Conservation (phyloP, 1,284 basidiomycete species). For the Sparassis latifolia region DNA sequence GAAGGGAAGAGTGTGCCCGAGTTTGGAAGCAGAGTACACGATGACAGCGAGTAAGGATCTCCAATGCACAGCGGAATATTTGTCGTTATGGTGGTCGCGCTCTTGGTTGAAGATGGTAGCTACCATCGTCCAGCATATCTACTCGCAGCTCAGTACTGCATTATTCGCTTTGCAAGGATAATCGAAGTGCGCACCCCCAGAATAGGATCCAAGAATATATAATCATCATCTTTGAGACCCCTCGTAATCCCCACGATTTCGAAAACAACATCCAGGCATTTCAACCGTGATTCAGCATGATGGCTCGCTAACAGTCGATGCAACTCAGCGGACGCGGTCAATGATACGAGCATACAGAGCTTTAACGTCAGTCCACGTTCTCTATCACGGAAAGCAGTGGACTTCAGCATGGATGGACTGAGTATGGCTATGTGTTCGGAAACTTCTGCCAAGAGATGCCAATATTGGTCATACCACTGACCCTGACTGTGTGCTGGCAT, state of each 20-base stretch:
- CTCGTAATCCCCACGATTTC: slow-evolving; percentile 14
- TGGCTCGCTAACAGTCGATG: slow-evolving; percentile 10
- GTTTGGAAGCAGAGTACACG: slow-evolving; percentile 10
- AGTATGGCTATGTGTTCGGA: slow-evolving; percentile 15
- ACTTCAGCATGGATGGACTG: slow-evolving; percentile 17
- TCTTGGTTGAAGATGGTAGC: slow-evolving; percentile 13
- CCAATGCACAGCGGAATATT: slow-evolving; percentile 4
- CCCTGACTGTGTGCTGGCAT: slow-evolving; percentile 7
- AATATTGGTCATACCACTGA: slow-evolving; percentile 21
- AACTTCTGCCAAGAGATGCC: slow-evolving; percentile 19
- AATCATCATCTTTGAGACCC: slow-evolving; percentile 14
- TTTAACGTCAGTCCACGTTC: slow-evolving; percentile 15
- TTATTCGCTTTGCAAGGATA: neutral
- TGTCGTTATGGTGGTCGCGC: slow-evolving; percentile 4
- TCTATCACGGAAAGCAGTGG: slow-evolving; percentile 15
- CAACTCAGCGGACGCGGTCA: slow-evolving; percentile 14
- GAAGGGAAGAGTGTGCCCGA: slow-evolving; percentile 10
- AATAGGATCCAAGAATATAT: slow-evolving; percentile 12
- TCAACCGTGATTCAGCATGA: slow-evolving; percentile 13
- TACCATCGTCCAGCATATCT: slow-evolving; percentile 15
- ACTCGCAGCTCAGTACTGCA: neutral
- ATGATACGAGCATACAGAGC: slow-evolving; percentile 12
- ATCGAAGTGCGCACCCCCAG: slow-evolving; percentile 10
- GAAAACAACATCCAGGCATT: slow-evolving; percentile 7
- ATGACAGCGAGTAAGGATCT: slow-evolving; percentile 10